Evolutionary conservation across 805 yeast genomes (phyloP), one percentile per base, ranked within the genome.

Genomic region (Allodekkera sacchari): DNA sequence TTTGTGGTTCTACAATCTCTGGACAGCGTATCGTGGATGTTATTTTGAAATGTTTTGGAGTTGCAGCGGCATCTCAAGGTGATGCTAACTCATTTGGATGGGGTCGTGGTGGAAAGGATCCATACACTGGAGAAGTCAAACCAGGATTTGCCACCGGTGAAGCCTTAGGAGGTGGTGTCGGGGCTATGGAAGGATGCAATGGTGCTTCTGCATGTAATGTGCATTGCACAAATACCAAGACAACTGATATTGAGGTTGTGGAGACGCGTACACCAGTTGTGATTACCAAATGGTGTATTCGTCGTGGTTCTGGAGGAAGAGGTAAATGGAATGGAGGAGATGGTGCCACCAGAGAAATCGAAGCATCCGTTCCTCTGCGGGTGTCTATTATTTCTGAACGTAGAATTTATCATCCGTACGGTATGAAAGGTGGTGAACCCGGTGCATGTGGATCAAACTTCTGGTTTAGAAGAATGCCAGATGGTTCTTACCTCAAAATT

Each of bases 361-460:
- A 61, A 39, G 63, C 62, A 34, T 30, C 34, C 18, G 32, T 32
- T 18, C 42, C 42, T 4, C 25, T 38, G 12, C 56, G 61, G 40
- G 62, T 61, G 15, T 59, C 59, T 9, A 64, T 59, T 42, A 52
- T 50, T 27, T 61, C 59, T 62, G 68, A 64, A 39, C 47, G 71
- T 6, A 19, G 68, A 68, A 32, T 75, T 74, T 2, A 50, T 68
- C 38, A 70, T 69, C 42, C 68, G 5, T 75, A 70, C 44, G 55
- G 68, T 9, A 61, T 70, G 42, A 75, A 69, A 15, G 96, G 96
- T 2, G 98, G 97, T 20, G 65, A 66, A 36, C 75, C 25, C 68
- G 59, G 47, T 45, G 63, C 4, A 55, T 59, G 84, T 53, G 74
- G 38, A 40, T 48, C 21, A 63, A 63, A 7, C 62, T 71, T 30